These are phyloP conservation scores for Aspergillus amoenus DNA, from an alignment of 2,329 filamentous ascomycete species.

Conservation along the genomic window DNA sequence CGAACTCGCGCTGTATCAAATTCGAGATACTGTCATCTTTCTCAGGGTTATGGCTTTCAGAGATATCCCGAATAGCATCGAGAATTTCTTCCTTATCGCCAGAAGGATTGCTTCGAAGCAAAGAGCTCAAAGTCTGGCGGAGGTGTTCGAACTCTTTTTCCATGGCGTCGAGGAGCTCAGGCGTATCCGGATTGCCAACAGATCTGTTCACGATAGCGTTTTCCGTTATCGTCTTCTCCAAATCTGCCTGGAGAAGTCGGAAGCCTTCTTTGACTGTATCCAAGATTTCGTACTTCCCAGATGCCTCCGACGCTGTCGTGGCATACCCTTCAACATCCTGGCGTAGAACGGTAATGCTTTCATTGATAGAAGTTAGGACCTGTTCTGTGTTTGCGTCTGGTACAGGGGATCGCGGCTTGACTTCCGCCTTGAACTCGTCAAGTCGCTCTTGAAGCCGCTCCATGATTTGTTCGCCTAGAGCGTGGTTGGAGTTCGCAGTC, in stretches of 20 bases:
- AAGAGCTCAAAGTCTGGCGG: slow-evolving; percentile 71
- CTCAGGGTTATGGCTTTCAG: slow-evolving; percentile 33
- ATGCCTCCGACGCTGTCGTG: slow-evolving; percentile 66
- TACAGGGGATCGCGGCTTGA: slow-evolving; percentile 76
- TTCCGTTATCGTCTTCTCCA: slow-evolving; percentile 53
- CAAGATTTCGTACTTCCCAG: slow-evolving; percentile 75
- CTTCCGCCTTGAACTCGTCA: slow-evolving; percentile 61
- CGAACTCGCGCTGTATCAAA: slow-evolving; percentile 60
- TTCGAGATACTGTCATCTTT: slow-evolving; percentile 34
- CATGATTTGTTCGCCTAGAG: slow-evolving; percentile 59
- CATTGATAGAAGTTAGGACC: slow-evolving; percentile 81
- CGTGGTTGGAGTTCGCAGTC: slow-evolving; percentile 50
- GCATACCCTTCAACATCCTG: slow-evolving; percentile 79
- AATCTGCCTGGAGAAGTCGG: slow-evolving; percentile 59
- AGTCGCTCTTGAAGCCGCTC: slow-evolving; percentile 59
- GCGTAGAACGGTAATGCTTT: slow-evolving; percentile 79
- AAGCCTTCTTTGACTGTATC: slow-evolving; percentile 65
- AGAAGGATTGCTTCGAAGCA: slow-evolving; percentile 59
- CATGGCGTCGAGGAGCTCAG: slow-evolving; percentile 69
- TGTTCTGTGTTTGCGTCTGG: slow-evolving; percentile 83
- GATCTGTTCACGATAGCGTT: slow-evolving; percentile 33
- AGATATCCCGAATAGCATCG: slow-evolving; percentile 56
- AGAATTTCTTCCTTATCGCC: slow-evolving; percentile 62
- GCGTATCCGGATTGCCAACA: slow-evolving; percentile 56
- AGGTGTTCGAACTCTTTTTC: slow-evolving; percentile 80